A percentile compares a stretch with the other conserved stretches of the same genome.
Conservation (phyloP, 305 asterid species). For the Solanum hybrid region DNA sequence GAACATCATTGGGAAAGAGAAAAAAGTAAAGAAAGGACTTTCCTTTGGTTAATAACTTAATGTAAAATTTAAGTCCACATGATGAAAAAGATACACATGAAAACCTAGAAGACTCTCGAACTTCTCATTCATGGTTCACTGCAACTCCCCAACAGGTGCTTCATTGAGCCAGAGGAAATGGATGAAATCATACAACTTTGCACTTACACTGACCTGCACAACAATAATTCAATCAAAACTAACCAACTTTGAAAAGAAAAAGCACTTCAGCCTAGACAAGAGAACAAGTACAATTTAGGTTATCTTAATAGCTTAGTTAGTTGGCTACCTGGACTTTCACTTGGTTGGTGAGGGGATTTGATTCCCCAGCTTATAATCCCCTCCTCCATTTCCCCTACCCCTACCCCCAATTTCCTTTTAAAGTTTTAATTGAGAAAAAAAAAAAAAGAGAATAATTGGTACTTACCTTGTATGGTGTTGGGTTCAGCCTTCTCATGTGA, state of each 20-base stretch:
- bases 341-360: background rate
- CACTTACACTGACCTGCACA: constrained; percentile 90
- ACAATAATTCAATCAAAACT: background rate
- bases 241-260: background rate
- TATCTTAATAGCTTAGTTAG: background rate
- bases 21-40: background rate
- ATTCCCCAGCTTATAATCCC: background rate
- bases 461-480: constrained; percentile 95
- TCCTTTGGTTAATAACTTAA: background rate
- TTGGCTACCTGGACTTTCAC: background rate
- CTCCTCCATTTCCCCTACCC: background rate
- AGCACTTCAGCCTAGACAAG: background rate
- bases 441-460: background rate
- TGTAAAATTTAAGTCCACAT: background rate
- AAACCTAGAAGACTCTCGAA: background rate
- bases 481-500: constrained; percentile 98
- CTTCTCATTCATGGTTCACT: constrained; percentile 19
- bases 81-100: background rate
- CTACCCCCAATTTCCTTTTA: background rate
- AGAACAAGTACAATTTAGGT: background rate
- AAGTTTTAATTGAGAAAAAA: background rate
- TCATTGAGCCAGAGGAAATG: constrained; percentile 97
- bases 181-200: constrained; percentile 85
- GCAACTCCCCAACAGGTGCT: constrained; percentile 97
- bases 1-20: background rate